A percentile compares a stretch with the other conserved stretches of the same genome.
Conservation (phyloP, 2,329 filamentous ascomycete species). For the Ophiosphaerella herpotricha region DNA sequence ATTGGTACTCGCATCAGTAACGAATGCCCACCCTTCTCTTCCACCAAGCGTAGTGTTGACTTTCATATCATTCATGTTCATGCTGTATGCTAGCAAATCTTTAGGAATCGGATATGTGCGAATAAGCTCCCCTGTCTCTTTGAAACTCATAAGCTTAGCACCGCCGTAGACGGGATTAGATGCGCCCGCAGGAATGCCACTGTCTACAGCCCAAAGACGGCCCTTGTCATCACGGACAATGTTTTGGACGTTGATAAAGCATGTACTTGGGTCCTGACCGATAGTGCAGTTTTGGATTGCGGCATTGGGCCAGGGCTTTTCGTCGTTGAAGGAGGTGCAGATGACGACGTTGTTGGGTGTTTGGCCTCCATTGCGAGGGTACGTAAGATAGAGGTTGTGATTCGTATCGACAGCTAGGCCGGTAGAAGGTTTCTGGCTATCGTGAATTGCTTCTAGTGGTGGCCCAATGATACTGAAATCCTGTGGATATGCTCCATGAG, state of each 20-base stretch:
- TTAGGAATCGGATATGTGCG: conserved; percentile 47
- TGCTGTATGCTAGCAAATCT: conserved; percentile 38
- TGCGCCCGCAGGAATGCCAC: conserved; percentile 43
- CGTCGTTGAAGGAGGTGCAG: conserved; percentile 45
- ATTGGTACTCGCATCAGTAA: conserved; percentile 47
- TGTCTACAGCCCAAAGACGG: conserved; percentile 50
- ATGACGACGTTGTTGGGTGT: conserved; percentile 47
- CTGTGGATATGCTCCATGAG: conserved; percentile 26
- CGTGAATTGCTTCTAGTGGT: conserved; percentile 44
- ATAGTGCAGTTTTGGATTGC: conserved; percentile 48
- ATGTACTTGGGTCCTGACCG: conserved; percentile 46
- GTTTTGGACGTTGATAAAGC: conserved; percentile 54
- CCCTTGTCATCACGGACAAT: conserved; percentile 48
- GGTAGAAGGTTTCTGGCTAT: conserved; percentile 44
- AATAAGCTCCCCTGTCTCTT: conserved; percentile 36
- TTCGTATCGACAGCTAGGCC: conserved; percentile 47
- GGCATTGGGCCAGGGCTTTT: conserved; percentile 48
- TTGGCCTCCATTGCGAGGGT: conserved; percentile 47
- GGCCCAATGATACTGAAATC: conserved; percentile 47
- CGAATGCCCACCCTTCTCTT: conserved; percentile 46
- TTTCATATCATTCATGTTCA: conserved; percentile 51
- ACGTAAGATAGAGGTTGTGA: conserved; percentile 49
- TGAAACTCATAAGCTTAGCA: conserved; percentile 52
- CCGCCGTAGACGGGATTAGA: conserved; percentile 38
- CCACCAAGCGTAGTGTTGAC: conserved; percentile 51